Evolutionary conservation across 331 rosid species (phyloP), one percentile per base, ranked within the genome.

Genomic region (Spiraea crenata): DNA sequence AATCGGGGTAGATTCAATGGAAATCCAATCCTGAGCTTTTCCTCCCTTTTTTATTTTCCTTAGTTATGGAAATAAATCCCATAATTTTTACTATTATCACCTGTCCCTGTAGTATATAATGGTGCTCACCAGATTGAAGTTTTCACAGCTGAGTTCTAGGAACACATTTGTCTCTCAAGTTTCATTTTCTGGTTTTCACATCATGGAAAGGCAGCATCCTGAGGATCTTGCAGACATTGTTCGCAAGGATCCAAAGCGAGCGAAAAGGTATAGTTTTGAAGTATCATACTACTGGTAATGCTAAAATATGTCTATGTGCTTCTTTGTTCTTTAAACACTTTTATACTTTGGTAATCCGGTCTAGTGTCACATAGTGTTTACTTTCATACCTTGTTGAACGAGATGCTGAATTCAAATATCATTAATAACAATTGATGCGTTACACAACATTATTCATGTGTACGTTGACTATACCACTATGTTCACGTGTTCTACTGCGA

Each of bases 201-300:
- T 48, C 49, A 40, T 20, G 34, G 17, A 4, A 17, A 62, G 10
- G 17, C 40, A 20, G 34, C 35, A 49, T 17, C 16, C 35, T 62
- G 49, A 25, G 17, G 31, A 13, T 41, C 16, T 46, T 45, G 42
- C 19, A 64, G 69, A 64, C 37, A 35, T 64, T 14, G 66, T 48
- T 1, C 49, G 1, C 7, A 11, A 16, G 3, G 55, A 64, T 64
- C 69, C 69, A 64, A 64, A 64, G 8, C 69, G 37, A 4, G 69
- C 69, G 20, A 64, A 64, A 14, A 64, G 69, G 69, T 63, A 6
- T 12, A 4, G 1, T 15, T 59, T 61, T 61, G 16, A 31, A 61
- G 2, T 9, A 3, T 17, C 12, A 6, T 42, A 7, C 47, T 1
- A 42, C 47, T 42, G n/a, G 54, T 49, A 49, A 52, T 7, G 57